Percentiles rank a stretch among this genome's conserved stretches.
Evolutionary conservation across 441 rosid species (phyloP).

Genomic region (Adansonia grandidieri): DNA sequence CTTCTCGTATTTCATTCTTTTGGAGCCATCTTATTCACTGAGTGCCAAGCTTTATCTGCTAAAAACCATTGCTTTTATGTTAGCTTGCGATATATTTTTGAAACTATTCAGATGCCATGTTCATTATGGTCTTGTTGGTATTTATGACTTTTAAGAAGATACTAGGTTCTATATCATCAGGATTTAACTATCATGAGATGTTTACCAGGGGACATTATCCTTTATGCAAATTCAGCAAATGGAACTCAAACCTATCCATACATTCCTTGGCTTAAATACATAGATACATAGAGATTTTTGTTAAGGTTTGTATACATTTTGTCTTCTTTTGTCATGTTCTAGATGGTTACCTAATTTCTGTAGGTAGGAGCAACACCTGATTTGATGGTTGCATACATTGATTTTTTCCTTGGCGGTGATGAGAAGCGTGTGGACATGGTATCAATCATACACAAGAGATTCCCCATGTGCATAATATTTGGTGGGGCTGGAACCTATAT

Average conservation of each 20-base stretch:
- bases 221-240: not conserved
- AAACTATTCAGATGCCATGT: constrained; percentile 10
- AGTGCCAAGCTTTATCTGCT: constrained; percentile 8
- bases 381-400: constrained; percentile 92
- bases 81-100: constrained; percentile 12
- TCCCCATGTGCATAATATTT: constrained; percentile 96
- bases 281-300: not conserved
- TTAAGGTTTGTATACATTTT: not conserved
- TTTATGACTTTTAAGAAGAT: not conserved
- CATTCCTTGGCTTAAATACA: not conserved
- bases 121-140: constrained; percentile 11
- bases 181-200: constrained; percentile 7
- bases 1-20: constrained; percentile 25
- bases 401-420: constrained; percentile 98
- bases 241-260: not conserved
- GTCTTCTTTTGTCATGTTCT: constrained; percentile 24
- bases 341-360: constrained; percentile 31
- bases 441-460: constrained; percentile 84
- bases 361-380: constrained; percentile 98
- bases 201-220: not conserved
- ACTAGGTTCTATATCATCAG: not conserved
- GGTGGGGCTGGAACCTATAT: constrained; percentile 98
- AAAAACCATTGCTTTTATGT: not conserved
- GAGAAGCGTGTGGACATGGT: constrained; percentile 97
- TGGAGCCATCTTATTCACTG: constrained; percentile 25